Base-by-base conservation (phyloP, 768 basidiomycete species). In the Pleurotus cornucopiae region DNA sequence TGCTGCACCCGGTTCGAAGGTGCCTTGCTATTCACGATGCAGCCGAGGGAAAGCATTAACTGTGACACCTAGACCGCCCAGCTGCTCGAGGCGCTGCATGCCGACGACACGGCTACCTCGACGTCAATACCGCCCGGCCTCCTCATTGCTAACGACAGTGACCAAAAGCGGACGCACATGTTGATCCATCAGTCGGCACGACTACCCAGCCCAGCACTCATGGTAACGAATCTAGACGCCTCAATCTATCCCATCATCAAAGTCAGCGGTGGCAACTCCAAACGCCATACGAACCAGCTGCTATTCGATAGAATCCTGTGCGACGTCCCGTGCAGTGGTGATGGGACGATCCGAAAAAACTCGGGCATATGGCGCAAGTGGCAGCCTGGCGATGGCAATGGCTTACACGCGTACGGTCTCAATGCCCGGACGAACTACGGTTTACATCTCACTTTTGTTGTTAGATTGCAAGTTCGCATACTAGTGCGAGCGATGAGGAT, bases 161-260 rank as follows among this genome's bases (percentile, higher is more conserved):
- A 98, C 65, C 82, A 88, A 71, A 96, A 92, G 67, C 87, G 97
- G 38, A 90, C 94, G 1, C 94, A 98, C 68, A 83, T 99, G 62
- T 86, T 99, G 61, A 96, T 99, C 48, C 97, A 98, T 72, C 97
- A 98, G 68, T 90, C 91, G n/a, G 86, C 94, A 2, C 84, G 97
- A 49, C 82, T 99, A 34, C 94, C 96, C 0, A 91, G 88, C 52
- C 92, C 94, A 1, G 84, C 91, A 2, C 79, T 98, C 58, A 86
- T 97, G 81, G 95, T 98, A 14, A 98, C 96, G 20, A 98, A 98
- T 67, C 80, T 94, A 53, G 97, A 99, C 66, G 96, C 97, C 5
- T 91, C 91, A 23, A 87, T 86, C 59, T 94, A 85, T 62, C 91
- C 91, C 1, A 69, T 79, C 12, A 79, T 92, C 61, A 82, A 77